Evolutionary conservation across 1,139 yeast genomes (phyloP), one percentile per base, ranked within the genome.

Genomic region (Diutina scorzettiae): DNA sequence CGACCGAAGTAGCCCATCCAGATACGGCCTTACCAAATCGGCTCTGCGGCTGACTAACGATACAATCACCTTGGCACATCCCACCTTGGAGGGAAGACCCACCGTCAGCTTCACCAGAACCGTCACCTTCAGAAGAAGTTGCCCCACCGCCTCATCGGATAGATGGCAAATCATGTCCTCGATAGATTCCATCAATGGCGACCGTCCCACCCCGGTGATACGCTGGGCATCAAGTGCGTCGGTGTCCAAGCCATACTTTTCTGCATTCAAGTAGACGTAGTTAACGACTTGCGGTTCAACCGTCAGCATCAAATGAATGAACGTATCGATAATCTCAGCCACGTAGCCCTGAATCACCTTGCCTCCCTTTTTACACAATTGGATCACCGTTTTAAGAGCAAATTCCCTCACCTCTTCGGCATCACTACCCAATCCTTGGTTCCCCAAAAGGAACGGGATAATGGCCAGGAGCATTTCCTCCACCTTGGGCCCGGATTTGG

Each of bases 251-350:
- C 87, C 86, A 54, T 81, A 86, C 57, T 87, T 91, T 47, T 80
- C 89, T 0, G 97, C 96, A 61, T 91, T 89, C 48, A 91, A 66
- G 0, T 93, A 78, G 47, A 91, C 62, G 52, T 87, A 91, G 55
- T 91, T 89, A 50, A 86, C 74, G 2, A 84, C 78, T 55, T 89
- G 96, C 0, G 97, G 97, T 53, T 91, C 98, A 41, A 91, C 64
- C 0, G 94, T 81, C 0, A 96, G 84, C 77, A 91, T 78, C 48
- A 86, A 62, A 7, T 71, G 61, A 16, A 84, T 65, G 51, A 91
- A 70, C 44, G 85, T 85, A 41, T 77, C 81, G 17, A 86, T 65
- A 42, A 91, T 66, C 3, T 65, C 65, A 0, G 94, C 82, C 32
- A 84, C 75, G 57, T 78, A 85, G 1, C 83, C 78, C 49, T 69